Evolutionary conservation across 345 rosid species (phyloP).

Genomic region (Salix exigua): DNA sequence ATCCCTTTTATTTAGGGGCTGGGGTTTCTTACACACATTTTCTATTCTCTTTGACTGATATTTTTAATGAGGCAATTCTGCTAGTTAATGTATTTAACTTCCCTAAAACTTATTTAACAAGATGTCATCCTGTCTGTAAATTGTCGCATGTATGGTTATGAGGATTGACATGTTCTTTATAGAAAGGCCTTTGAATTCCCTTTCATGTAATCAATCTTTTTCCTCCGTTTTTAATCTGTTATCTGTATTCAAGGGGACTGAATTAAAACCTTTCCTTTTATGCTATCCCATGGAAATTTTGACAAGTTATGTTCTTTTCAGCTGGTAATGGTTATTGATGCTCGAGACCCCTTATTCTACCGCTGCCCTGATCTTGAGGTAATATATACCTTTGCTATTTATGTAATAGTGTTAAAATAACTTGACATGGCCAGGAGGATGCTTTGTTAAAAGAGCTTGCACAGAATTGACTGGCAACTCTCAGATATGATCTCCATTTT

Average conservation of each 20-base stretch:
- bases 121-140: too few species aligned
- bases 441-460: background rate
- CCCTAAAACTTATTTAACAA: too few species aligned
- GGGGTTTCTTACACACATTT: background rate
- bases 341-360: constrained; percentile 83
- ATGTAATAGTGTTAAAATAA: background rate
- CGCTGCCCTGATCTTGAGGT: constrained; percentile 97
- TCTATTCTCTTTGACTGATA: background rate
- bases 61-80: too few species aligned
- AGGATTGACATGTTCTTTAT: background rate
- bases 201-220: background rate
- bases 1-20: background rate
- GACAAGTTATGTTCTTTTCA: constrained; percentile 26
- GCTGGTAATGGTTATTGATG: constrained; percentile 99
- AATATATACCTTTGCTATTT: constrained; percentile 13
- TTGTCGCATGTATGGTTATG: too few species aligned
- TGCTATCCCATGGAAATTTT: background rate
- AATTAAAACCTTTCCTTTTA: background rate
- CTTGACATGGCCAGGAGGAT: background rate
- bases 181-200: background rate
- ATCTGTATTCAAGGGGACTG: background rate
- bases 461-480: background rate
- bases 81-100: too few species aligned
- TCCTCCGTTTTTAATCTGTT: background rate
- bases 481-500: background rate